phyloP scores from a whole-genome alignment of 768 basidiomycete species.

The Lentinula edodes region DNA sequence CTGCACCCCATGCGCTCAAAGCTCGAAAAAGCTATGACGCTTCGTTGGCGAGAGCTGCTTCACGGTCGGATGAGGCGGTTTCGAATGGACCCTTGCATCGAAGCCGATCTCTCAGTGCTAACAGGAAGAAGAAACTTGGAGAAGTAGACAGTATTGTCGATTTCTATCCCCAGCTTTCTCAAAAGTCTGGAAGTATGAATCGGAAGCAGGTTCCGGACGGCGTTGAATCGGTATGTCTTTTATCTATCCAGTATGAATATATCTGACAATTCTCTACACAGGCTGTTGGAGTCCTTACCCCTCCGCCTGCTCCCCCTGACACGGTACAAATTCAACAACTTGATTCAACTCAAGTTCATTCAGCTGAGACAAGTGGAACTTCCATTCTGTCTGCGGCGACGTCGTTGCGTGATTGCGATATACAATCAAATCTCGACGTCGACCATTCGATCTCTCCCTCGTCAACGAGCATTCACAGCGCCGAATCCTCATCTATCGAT shows the following conservation, averaged over 20 bases:
- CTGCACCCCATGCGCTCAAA: slow-evolving; percentile 5
- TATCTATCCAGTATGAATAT: background rate
- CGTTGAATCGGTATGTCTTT: background rate
- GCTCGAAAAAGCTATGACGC: slow-evolving; percentile 8
- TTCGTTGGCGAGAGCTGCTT: background rate
- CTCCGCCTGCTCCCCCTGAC: background rate
- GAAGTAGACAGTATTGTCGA: slow-evolving; percentile 4
- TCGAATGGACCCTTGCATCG: background rate
- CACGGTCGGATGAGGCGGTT: background rate
- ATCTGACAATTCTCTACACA: background rate
- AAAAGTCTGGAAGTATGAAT: slow-evolving; percentile 14
- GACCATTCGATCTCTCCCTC: background rate
- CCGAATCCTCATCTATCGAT: background rate
- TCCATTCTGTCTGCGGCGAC: background rate
- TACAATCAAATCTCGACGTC: background rate
- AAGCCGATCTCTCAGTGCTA: slow-evolving; percentile 6
- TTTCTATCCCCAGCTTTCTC: slow-evolving; percentile 16
- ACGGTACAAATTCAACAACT: background rate
- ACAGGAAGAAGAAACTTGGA: slow-evolving; percentile 1
- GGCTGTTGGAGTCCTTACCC: background rate
- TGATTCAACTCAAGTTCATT: background rate
- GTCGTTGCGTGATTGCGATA: background rate
- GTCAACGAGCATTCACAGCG: background rate
- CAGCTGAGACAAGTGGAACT: background rate
- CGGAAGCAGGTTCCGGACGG: background rate